A percentile compares a stretch with the other conserved stretches of the same genome.
Conservation (phyloP, 2,329 filamentous ascomycete species). For the Phialophora chinensis region DNA sequence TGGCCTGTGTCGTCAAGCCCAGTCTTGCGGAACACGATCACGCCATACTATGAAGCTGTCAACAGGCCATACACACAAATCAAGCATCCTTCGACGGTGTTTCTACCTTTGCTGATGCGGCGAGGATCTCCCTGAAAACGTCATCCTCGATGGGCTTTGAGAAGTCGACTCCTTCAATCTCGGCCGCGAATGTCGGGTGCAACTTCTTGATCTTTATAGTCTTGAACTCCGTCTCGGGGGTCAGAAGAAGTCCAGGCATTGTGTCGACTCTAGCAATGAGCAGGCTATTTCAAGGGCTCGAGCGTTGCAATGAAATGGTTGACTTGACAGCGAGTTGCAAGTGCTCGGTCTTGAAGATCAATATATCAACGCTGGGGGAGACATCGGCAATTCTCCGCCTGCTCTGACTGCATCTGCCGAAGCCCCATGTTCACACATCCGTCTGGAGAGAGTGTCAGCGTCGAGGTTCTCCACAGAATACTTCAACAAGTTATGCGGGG, state of each 20-base stretch:
- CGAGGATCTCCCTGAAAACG: constrained; percentile 45
- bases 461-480: constrained; percentile 25
- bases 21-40: constrained; percentile 34
- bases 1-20: constrained; percentile 31
- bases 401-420: constrained; percentile 28
- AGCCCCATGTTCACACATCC: constrained; percentile 26
- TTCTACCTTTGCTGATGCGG: constrained; percentile 48
- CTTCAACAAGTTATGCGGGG: constrained; percentile 19
- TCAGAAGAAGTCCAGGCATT: constrained; percentile 30
- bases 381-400: constrained; percentile 24
- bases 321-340: not conserved
- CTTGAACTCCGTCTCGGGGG: constrained; percentile 30
- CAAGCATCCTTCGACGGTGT: not conserved
- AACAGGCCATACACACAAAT: not conserved
- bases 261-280: not conserved
- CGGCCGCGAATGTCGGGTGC: constrained; percentile 47
- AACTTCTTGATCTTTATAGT: constrained; percentile 35
- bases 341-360: constrained; percentile 1
- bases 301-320: not conserved
- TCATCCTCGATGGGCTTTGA: constrained; percentile 43
- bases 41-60: constrained; percentile 54
- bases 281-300: not conserved
- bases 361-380: not conserved
- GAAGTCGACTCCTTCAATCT: constrained; percentile 49
- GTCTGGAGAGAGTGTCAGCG: constrained; percentile 21